Percentiles rank a stretch among this genome's conserved stretches.
Evolutionary conservation across 23 red algal species (phyloP).

Genomic region (Chondrus crispus): DNA sequence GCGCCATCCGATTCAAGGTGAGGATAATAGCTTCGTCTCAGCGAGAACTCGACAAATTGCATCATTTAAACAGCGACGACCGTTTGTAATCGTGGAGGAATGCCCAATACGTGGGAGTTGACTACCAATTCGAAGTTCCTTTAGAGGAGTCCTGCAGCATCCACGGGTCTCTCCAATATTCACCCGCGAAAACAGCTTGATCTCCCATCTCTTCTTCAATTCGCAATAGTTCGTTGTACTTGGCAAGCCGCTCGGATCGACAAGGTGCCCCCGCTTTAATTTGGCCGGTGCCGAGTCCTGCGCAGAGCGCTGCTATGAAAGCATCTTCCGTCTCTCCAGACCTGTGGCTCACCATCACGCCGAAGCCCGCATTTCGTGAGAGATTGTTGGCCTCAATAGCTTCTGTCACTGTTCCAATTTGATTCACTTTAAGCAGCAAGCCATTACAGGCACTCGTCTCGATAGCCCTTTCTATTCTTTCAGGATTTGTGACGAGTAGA

Average conservation of each 20-base stretch:
- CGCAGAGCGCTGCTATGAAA: constrained; percentile 91
- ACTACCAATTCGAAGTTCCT: neutral
- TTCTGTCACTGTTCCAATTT: constrained; percentile 95
- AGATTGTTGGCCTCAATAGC: constrained; percentile 85
- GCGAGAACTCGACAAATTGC: no score
- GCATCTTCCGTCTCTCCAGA: constrained; percentile 94
- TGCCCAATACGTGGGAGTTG: neutral
- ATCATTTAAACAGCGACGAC: no score
- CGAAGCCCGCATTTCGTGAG: constrained; percentile 73
- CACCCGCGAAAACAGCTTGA: constrained; percentile 72
- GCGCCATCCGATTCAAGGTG: no score
- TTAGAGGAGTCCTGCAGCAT: constrained; percentile 53
- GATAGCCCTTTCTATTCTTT: constrained; percentile 77
- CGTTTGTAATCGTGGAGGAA: no score
- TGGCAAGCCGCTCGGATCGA: constrained; percentile 91
- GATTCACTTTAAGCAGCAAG: constrained; percentile 94
- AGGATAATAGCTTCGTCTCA: no score
- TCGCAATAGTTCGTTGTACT: constrained; percentile 92
- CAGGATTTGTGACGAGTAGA: constrained; percentile 85
- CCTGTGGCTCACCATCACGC: constrained; percentile 95
- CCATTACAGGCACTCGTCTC: constrained; percentile 82
- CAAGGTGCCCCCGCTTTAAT: constrained; percentile 96
- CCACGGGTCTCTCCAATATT: constrained; percentile 92
- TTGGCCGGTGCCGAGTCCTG: constrained; percentile 90
- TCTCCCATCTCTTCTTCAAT: constrained; percentile 93